phyloP scores from a whole-genome alignment of 441 rosid species.

The Populus trichocarpa region DNA sequence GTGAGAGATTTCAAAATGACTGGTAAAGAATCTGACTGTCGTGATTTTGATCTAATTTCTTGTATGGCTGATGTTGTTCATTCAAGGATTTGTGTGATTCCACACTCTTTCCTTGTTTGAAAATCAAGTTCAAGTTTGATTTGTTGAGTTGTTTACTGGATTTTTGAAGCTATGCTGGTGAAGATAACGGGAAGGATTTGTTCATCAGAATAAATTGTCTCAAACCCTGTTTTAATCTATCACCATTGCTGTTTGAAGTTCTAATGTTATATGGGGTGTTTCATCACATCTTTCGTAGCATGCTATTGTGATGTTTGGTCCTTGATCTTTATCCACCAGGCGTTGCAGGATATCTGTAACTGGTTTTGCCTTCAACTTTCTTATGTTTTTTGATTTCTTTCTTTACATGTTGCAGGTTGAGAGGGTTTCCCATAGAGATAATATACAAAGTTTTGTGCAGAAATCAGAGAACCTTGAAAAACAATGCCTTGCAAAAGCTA shows the following conservation, averaged over 20 bases:
- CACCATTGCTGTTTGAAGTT: background rate
- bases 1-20: background rate
- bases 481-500: conserved; percentile 77
- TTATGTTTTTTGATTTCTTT: background rate
- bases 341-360: background rate
- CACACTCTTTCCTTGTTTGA: background rate
- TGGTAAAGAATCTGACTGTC: background rate
- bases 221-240: background rate
- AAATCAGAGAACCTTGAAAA: conserved; percentile 93
- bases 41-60: background rate
- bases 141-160: background rate
- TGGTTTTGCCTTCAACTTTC: background rate
- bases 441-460: conserved; percentile 65
- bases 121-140: background rate
- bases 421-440: conserved; percentile 89
- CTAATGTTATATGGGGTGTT: background rate
- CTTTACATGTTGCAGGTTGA: conserved; percentile 56
- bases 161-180: background rate
- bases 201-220: background rate
- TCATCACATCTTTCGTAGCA: background rate
- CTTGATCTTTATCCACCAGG: background rate
- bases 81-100: background rate
- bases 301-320: background rate
- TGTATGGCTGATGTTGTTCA: background rate
- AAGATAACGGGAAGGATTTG: background rate